phyloP scores from a whole-genome alignment of 352 stramenopile genomes.

The Phytophthora agathidicida region DNA sequence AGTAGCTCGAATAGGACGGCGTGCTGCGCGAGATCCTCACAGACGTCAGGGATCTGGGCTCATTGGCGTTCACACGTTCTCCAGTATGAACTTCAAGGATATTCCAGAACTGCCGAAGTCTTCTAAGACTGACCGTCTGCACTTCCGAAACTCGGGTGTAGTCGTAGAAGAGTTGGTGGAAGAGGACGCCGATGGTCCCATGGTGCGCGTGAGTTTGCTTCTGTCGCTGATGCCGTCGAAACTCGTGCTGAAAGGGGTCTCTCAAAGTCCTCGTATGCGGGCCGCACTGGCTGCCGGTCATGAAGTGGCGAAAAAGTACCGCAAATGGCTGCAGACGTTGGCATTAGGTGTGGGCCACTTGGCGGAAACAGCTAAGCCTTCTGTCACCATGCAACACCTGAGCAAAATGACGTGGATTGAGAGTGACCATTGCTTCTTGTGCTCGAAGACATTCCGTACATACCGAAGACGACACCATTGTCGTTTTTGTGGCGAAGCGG shows the following conservation, averaged over 20 bases:
- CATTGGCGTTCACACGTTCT: conserved; percentile 60
- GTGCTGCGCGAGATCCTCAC: conserved; percentile 22
- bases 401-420: conserved; percentile 53
- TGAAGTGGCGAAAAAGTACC: conserved; percentile 47
- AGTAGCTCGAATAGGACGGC: conserved; percentile 33
- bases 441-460: conserved; percentile 65
- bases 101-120: conserved; percentile 55
- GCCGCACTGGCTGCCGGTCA: conserved; percentile 29
- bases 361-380: conserved; percentile 35
- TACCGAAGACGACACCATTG: conserved; percentile 70
- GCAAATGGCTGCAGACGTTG: conserved; percentile 64
- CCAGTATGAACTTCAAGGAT: conserved; percentile 72
- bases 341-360: conserved; percentile 46
- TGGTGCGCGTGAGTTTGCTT: conserved; percentile 57
- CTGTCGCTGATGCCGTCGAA: conserved; percentile 60
- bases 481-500: conserved; percentile 68
- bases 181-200: conserved; percentile 31
- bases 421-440: conserved; percentile 61
- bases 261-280: conserved; percentile 39
- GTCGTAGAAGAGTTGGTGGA: conserved; percentile 49
- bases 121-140: conserved; percentile 51
- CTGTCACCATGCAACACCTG: conserved; percentile 24
- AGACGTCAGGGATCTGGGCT: conserved; percentile 24
- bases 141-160: conserved; percentile 67
- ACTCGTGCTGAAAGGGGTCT: conserved; percentile 45